phyloP scores from a whole-genome alignment of 108 stramenopile species.

The Chaetoceros tenuissimus region DNA sequence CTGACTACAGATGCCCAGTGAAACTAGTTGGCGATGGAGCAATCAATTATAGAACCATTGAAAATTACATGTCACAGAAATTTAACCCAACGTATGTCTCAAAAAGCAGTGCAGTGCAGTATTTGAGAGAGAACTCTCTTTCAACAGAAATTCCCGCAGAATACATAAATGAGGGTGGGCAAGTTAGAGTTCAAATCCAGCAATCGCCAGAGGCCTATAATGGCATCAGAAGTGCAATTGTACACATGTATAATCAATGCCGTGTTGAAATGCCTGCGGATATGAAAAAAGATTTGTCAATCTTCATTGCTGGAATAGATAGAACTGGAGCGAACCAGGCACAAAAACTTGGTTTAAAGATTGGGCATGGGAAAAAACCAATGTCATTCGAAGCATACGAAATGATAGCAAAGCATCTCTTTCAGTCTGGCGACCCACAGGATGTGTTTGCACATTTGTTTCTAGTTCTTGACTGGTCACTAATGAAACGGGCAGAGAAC shows the following conservation, averaged over 20 bases:
- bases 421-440: constrained; percentile 6
- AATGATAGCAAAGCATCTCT: constrained; percentile 3
- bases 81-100: background rate
- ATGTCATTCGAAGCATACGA: constrained; percentile 1
- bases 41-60: background rate
- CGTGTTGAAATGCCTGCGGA: background rate
- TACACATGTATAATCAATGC: background rate
- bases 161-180: background rate
- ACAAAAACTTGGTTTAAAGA: background rate
- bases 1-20: background rate
- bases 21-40: background rate
- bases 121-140: background rate
- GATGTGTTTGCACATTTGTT: constrained; percentile 13
- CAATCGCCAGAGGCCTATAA: background rate
- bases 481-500: constrained; percentile 13
- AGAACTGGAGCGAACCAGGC: background rate
- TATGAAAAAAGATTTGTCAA: background rate
- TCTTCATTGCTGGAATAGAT: background rate
- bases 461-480: constrained; percentile 11
- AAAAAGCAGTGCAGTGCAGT: background rate
- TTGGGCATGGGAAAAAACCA: background rate
- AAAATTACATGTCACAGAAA: background rate
- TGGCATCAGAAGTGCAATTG: background rate
- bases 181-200: background rate
- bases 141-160: background rate